phyloP scores from a whole-genome alignment of 2,329 filamentous ascomycete genomes.

The Aspergillus caelatus region DNA sequence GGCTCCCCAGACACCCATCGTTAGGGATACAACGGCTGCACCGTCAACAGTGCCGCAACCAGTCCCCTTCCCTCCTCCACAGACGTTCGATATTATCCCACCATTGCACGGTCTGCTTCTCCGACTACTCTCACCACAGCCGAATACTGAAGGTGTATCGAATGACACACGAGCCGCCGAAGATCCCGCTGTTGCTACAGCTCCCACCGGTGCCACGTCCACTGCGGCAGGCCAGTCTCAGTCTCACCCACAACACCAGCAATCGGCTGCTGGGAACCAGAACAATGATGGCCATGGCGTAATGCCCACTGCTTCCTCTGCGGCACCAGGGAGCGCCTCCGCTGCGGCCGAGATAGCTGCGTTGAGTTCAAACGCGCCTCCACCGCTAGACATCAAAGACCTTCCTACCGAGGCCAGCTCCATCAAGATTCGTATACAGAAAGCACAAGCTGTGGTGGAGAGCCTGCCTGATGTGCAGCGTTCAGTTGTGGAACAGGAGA shows the following conservation, averaged over 20 bases:
- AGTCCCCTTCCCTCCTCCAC: conserved; percentile 68
- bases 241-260: conserved; percentile 30
- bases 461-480: conserved; percentile 49
- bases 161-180: conserved; percentile 30
- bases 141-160: conserved; percentile 43
- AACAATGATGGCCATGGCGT: conserved; percentile 27
- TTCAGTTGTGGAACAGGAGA: conserved; percentile 47
- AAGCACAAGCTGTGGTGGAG: conserved; percentile 61
- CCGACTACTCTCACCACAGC: conserved; percentile 63
- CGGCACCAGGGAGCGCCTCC: conserved; percentile 31
- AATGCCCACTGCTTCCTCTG: conserved; percentile 32
- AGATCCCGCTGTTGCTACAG: conserved; percentile 30
- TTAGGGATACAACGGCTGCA: conserved; percentile 25
- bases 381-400: conserved; percentile 69
- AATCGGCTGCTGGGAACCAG: conserved; percentile 29
- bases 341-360: conserved; percentile 26
- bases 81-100: conserved; percentile 83
- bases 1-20: conserved; percentile 37
- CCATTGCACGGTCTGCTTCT: conserved; percentile 77
- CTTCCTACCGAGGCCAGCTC: conserved; percentile 76
- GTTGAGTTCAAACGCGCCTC: conserved; percentile 32
- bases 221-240: conserved; percentile 19
- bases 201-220: conserved; percentile 18
- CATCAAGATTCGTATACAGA: conserved; percentile 81
- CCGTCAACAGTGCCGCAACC: conserved; percentile 49